Base-by-base conservation (phyloP, 768 basidiomycete genomes). In the Sistotremastrum niveocremeum region DNA sequence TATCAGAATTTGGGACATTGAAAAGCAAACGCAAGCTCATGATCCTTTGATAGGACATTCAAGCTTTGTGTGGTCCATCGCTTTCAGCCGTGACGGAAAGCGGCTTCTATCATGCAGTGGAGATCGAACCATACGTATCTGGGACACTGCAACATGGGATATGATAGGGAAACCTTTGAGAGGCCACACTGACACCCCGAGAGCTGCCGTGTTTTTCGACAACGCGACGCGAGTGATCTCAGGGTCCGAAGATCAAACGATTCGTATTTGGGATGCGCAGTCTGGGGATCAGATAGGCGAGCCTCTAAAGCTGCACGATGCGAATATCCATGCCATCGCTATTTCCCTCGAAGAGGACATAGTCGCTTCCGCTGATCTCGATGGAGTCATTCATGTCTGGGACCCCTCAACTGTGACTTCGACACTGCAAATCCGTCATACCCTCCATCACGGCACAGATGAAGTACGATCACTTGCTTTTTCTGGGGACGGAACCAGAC, bases 41-140 rank as follows among this genome's bases (percentile, higher is more conserved):
- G 37, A 12, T 12, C 37, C 45, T 7, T 12, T 36, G 7, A 37
- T 30, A 36, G 48, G 46, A 11, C 34, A 39, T 28, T 20, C 10
- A 31, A 36, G 36, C 5, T 11, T 6, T 10, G 40, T 41, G 38
- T 28, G 28, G 31, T 40, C 42, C 20, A 48, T 51, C 44, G 50
- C 39, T 9, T 57, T 45, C 48, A 50, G 51, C 3, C 49, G 47
- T 10, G 47, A 50, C 12, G 49, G 49, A 32, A 31, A 31, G 3
- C 36, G n/a, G 2, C 20, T 20, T 20, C 20, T 20, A 20, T 50
- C 9, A 41, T 34, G 30, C 43, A 39, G 20, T 20, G 20, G 20
- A 20, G 49, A 42, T 28, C 34, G 10, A 2, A 49, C 36, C 7
- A 28, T 49, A 12, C 39, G 12, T n/a, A 3, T 49, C 2, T 50